phyloP scores from a whole-genome alignment of 768 basidiomycete genomes.

The Russula olivacea region DNA sequence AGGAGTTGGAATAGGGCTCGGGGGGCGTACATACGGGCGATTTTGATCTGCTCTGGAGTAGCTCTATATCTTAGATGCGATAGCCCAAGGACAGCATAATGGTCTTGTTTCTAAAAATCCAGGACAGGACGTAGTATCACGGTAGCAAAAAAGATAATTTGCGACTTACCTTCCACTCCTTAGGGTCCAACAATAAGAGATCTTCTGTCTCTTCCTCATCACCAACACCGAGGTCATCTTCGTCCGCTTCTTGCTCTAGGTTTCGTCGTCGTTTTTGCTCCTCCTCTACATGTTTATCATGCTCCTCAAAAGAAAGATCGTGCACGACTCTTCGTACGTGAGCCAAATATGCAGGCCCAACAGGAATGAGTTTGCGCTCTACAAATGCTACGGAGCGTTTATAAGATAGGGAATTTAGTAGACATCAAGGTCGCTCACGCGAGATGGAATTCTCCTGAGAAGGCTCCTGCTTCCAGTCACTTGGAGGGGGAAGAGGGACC shows the following conservation, averaged over 20 bases:
- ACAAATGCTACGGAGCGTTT: conserved; percentile 33
- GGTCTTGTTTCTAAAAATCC: conserved; percentile 81
- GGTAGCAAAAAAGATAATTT: neutral
- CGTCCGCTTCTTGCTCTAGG: conserved; percentile 43
- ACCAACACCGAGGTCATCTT: conserved; percentile 86
- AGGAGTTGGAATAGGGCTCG: neutral
- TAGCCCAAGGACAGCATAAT: conserved; percentile 94
- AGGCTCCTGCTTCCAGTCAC: conserved; percentile 39
- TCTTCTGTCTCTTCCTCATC: conserved; percentile 78
- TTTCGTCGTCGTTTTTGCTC: conserved; percentile 47
- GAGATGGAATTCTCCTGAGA: conserved; percentile 35
- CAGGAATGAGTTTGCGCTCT: conserved; percentile 62
- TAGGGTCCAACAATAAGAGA: conserved; percentile 76
- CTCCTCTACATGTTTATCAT: conserved; percentile 62
- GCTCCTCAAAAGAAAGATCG: conserved; percentile 73
- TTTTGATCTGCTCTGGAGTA: conserved; percentile 86
- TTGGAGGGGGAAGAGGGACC: conserved; percentile 40
- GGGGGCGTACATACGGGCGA: conserved; percentile 80
- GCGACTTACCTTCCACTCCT: conserved; percentile 87
- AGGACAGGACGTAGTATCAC: neutral
- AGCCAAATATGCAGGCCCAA: conserved; percentile 81
- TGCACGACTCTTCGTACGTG: conserved; percentile 72
- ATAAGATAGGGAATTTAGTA: conserved; percentile 3
- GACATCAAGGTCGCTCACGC: conserved; percentile 28
- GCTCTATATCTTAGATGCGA: conserved; percentile 85